Evolutionary conservation across 148 eudicot genomes (phyloP).

Genomic region (Oxyria digyna): DNA sequence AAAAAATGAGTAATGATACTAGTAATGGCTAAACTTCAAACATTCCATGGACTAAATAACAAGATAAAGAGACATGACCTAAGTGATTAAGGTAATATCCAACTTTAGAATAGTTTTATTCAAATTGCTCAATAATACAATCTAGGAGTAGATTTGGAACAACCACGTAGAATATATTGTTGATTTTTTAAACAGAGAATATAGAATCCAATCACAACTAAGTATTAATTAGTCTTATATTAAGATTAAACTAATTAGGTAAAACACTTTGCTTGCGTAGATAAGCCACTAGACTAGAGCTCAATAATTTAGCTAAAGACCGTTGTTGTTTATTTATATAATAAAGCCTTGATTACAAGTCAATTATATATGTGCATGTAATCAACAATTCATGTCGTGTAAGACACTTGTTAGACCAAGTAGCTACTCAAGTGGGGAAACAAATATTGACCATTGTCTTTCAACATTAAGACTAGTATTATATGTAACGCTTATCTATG

Average conservation of each 20-base stretch:
- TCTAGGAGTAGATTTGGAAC: conserved; percentile 16
- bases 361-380: conserved; percentile 1
- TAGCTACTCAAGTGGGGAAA: not conserved
- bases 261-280: not conserved
- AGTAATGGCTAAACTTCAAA: too few species aligned
- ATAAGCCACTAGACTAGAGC: not conserved
- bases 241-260: not conserved
- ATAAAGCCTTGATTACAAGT: not conserved
- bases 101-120: not conserved
- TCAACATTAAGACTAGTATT: not conserved
- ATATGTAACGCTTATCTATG: too few species aligned
- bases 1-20: too few species aligned
- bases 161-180: conserved; percentile 17
- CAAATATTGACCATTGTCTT: not conserved
- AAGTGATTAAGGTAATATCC: conserved; percentile 1
- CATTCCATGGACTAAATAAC: not conserved
- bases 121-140: not conserved
- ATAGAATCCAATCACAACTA: not conserved
- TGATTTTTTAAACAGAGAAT: not conserved
- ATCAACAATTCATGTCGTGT: conserved; percentile 8
- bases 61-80: not conserved
- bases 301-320: not conserved
- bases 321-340: not conserved
- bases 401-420: conserved; percentile 5
- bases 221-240: not conserved